Evolutionary conservation across 306 rosid species (phyloP).

Genomic region (Clitoria ternatea): DNA sequence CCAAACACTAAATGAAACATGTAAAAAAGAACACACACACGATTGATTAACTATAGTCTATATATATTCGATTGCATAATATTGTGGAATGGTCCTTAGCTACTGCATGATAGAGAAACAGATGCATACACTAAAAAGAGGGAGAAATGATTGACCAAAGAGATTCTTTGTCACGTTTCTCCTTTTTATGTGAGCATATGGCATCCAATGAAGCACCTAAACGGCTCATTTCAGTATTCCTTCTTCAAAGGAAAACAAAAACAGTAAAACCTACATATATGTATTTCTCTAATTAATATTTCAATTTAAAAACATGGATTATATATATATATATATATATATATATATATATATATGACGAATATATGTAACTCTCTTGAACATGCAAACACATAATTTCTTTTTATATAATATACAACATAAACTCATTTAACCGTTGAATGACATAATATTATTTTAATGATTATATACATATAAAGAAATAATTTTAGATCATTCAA

Average conservation of each 20-base stretch:
- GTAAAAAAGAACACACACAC: background rate
- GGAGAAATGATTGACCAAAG: conserved; percentile 28
- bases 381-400: no score
- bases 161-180: conserved; percentile 34
- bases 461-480: no score
- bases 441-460: no score
- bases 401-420: no score
- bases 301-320: background rate
- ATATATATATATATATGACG: no score
- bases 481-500: no score
- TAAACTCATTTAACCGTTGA: no score
- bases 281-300: background rate
- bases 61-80: background rate
- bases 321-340: no score
- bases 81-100: background rate
- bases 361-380: no score
- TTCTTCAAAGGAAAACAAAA: background rate
- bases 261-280: no score
- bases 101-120: background rate
- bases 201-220: conserved; percentile 33
- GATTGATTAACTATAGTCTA: background rate
- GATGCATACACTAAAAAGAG: conserved; percentile 6
- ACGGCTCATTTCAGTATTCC: background rate
- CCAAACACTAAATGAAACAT: background rate
- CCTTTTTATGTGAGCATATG: conserved; percentile 22